A percentile compares a stretch with the other conserved stretches of the same genome.
Evolutionary conservation across 805 yeast species (phyloP).

Genomic region (Hanseniaspora hatyaiensis): DNA sequence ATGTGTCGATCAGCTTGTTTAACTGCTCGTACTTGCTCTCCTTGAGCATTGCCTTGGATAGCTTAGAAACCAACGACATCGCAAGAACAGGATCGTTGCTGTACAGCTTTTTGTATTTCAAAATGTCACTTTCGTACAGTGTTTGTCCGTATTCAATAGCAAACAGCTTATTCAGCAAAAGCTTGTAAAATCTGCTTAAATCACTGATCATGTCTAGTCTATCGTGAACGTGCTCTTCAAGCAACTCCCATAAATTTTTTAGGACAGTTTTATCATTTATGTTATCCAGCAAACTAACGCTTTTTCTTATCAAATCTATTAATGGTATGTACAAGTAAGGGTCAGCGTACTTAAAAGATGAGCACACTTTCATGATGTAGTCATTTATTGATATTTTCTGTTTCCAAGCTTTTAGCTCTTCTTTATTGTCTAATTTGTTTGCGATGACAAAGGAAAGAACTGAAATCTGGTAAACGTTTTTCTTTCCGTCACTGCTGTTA

Average conservation of each 20-base stretch:
- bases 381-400: conserved; percentile 18
- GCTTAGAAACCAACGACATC: conserved; percentile 26
- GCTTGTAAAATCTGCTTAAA: conserved; percentile 21
- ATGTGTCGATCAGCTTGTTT: neutral
- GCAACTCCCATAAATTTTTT: conserved; percentile 18
- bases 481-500: conserved; percentile 16
- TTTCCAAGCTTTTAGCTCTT: conserved; percentile 18
- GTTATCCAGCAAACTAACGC: conserved; percentile 21
- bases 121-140: conserved; percentile 18
- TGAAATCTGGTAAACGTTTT: neutral
- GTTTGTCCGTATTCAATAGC: conserved; percentile 23
- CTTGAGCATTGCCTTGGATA: conserved; percentile 2
- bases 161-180: conserved; percentile 23
- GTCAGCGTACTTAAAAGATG: conserved; percentile 18
- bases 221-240: conserved; percentile 14
- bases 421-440: conserved; percentile 15
- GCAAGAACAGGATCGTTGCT: conserved; percentile 22
- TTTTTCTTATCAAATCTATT: conserved; percentile 25
- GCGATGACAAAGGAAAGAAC: conserved; percentile 5
- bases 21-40: neutral
- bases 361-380: conserved; percentile 17
- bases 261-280: conserved; percentile 18
- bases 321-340: conserved; percentile 29
- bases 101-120: conserved; percentile 15
- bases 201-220: conserved; percentile 12